Conservation (phyloP, 2,329 filamentous ascomycete species). For the Alternaria atra region DNA sequence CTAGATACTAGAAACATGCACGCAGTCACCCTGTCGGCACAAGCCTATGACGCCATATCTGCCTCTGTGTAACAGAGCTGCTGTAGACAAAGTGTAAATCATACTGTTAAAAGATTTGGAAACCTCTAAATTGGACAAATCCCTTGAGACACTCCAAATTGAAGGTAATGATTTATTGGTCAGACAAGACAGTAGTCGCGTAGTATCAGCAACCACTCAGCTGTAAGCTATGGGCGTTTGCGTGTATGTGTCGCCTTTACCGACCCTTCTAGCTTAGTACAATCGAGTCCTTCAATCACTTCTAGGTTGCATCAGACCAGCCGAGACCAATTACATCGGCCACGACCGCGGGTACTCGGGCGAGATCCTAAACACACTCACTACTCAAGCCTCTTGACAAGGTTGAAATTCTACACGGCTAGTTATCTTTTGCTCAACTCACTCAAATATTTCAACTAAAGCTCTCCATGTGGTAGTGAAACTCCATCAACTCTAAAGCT, state of each 20-base stretch:
- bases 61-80: background rate
- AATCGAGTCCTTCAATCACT: background rate
- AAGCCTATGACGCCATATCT: background rate
- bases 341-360: background rate
- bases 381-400: background rate
- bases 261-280: background rate
- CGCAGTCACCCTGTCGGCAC: background rate
- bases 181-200: background rate
- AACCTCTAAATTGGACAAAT: background rate
- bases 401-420: background rate
- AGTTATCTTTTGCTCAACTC: background rate
- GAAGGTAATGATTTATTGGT: background rate
- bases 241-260: background rate
- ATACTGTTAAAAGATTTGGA: background rate
- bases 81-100: background rate
- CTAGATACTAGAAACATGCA: slow-evolving; percentile 15
- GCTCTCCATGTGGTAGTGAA: background rate
- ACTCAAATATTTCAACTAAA: background rate
- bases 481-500: background rate
- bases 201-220: background rate
- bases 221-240: background rate
- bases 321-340: background rate
- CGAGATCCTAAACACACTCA: background rate
- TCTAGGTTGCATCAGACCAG: background rate
- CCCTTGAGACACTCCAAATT: background rate